These are phyloP conservation scores for Schizosaccharomyces lindneri DNA, from an alignment of 805 yeast genomes.

Conservation along the genomic window DNA sequence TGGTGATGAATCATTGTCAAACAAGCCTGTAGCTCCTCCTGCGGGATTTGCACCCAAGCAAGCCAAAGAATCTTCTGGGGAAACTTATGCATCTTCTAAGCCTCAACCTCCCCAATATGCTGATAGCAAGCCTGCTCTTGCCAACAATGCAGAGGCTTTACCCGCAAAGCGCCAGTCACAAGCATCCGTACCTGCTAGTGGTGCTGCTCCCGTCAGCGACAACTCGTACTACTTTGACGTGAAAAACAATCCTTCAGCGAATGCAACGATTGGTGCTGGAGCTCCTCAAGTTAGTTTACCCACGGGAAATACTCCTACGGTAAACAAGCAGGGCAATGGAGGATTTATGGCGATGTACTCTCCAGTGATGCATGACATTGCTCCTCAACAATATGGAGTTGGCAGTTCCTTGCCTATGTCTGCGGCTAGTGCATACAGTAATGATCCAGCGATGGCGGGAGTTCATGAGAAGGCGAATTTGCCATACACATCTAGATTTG, in stretches of 20 bases:
- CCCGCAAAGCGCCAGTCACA: too few species aligned
- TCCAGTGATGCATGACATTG: neutral
- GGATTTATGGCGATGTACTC: neutral
- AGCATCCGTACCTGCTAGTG: too few species aligned
- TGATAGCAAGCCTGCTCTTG: too few species aligned
- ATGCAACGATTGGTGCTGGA: too few species aligned
- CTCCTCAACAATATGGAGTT: neutral
- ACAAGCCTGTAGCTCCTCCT: neutral
- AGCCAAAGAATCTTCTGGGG: too few species aligned
- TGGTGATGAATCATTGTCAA: neutral
- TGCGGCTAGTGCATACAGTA: neutral
- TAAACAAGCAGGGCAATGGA: neutral
- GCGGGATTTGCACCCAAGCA: neutral
- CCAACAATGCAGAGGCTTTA: too few species aligned
- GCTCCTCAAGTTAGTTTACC: too few species aligned
- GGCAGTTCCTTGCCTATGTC: neutral
- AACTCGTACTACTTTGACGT: too few species aligned
- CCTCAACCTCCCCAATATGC: too few species aligned
- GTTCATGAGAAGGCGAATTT: neutral
- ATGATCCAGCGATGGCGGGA: neutral
- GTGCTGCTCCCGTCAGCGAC: too few species aligned
- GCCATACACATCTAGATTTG: neutral
- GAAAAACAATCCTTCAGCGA: too few species aligned
- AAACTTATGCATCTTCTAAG: too few species aligned
- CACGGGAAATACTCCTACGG: neutral